These are phyloP conservation scores for Peronospora destructor DNA, from an alignment of 352 stramenopile genomes.

Conservation along the genomic window DNA sequence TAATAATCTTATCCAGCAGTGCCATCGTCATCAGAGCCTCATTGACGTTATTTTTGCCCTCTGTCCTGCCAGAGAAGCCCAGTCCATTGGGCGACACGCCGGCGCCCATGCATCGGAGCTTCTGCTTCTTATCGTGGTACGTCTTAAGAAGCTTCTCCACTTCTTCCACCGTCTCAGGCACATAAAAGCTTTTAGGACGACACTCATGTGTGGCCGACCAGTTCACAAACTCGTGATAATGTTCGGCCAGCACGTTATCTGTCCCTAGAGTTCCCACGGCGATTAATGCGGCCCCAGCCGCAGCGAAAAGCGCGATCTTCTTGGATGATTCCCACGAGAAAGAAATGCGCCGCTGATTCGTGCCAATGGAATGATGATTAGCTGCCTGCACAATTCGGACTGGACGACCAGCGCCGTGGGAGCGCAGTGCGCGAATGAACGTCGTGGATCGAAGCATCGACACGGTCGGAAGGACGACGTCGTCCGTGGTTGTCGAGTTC, in stretches of 20 bases:
- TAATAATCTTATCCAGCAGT: conserved; percentile 88
- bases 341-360: conserved; percentile 3
- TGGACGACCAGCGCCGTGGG: conserved; percentile 5
- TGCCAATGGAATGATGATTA: conserved; percentile 1
- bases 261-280: conserved; percentile 12
- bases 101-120: conserved; percentile 91
- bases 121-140: conserved; percentile 61
- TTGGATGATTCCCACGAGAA: conserved; percentile 3
- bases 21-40: conserved; percentile 90
- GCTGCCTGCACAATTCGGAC: conserved; percentile 6
- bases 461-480: conserved; percentile 2
- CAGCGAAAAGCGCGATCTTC: conserved; percentile 14
- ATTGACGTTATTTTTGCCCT: conserved; percentile 21
- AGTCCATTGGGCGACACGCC: conserved; percentile 96
- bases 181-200: conserved; percentile 53
- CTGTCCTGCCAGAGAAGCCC: conserved; percentile 64
- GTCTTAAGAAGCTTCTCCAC: conserved; percentile 50
- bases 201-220: conserved; percentile 80
- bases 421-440: conserved; percentile 5
- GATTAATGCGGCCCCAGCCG: conserved; percentile 14
- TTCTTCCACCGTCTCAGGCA: conserved; percentile 65
- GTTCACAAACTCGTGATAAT: conserved; percentile 68
- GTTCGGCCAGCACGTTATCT: conserved; percentile 20
- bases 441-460: conserved; percentile 6
- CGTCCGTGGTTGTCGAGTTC: neutral